Percentiles rank a stretch among this genome's conserved stretches.
Evolutionary conservation across 129 eudicot species (phyloP).

Genomic region (Ambrosia artemisiifolia): DNA sequence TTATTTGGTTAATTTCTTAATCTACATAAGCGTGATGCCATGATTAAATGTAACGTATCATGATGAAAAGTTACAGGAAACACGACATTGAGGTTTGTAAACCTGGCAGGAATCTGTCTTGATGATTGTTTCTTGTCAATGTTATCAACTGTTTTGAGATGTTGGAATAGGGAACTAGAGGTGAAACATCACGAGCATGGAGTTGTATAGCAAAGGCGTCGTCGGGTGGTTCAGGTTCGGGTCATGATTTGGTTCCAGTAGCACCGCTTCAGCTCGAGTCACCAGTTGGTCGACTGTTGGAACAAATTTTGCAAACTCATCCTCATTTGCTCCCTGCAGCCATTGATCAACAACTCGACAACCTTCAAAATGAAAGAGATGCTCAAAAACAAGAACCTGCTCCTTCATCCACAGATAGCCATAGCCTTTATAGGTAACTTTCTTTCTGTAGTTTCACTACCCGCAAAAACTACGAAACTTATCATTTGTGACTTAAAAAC

Average conservation of each 20-base stretch:
- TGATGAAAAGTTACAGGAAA: too few species aligned
- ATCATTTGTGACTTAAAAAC: neutral
- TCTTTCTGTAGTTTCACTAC: neutral
- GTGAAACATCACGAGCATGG: slow-evolving; percentile 42
- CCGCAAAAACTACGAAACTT: neutral
- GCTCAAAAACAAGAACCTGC: slow-evolving; percentile 45
- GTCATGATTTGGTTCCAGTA: slow-evolving; percentile 48
- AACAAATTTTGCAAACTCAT: slow-evolving; percentile 72
- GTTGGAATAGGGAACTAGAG: slow-evolving; percentile 43
- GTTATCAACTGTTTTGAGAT: slow-evolving; percentile 3
- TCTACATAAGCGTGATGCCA: neutral
- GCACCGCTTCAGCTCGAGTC: slow-evolving; percentile 88
- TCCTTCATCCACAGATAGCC: slow-evolving; percentile 51
- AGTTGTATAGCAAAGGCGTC: slow-evolving; percentile 65
- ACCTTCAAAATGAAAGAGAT: slow-evolving; percentile 60
- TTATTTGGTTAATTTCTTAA: neutral
- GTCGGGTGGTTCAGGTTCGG: slow-evolving; percentile 33
- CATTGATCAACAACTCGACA: slow-evolving; percentile 93
- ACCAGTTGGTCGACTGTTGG: slow-evolving; percentile 84
- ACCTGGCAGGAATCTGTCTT: neutral
- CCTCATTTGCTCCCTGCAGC: slow-evolving; percentile 88
- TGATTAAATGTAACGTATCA: neutral
- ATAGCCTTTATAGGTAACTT: slow-evolving; percentile 65
- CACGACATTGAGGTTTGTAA: neutral
- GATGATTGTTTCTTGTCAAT: neutral